A percentile compares a stretch with the other conserved stretches of the same genome.
These are phyloP conservation scores for Ilex asprella DNA, from an alignment of 257 asterid genomes.

Conservation along the genomic window DNA sequence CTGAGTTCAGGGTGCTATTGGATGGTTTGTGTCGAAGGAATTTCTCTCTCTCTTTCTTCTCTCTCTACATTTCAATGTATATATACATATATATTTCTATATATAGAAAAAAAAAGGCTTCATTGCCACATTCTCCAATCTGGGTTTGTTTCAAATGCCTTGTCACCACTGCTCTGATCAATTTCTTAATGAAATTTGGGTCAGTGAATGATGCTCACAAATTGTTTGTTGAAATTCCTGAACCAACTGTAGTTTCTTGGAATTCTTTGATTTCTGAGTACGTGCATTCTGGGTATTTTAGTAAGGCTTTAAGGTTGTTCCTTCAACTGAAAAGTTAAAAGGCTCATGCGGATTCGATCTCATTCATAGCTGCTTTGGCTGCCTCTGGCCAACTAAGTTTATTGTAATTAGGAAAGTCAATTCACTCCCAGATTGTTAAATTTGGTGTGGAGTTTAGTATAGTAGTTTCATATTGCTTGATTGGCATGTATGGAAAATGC, in stretches of 20 bases:
- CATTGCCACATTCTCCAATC: slow-evolving; percentile 41
- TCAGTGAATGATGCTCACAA: slow-evolving; percentile 31
- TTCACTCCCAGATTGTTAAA: slow-evolving; percentile 73
- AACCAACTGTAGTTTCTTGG: slow-evolving; percentile 74
- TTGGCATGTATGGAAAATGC: slow-evolving; percentile 86
- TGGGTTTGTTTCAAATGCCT: slow-evolving; percentile 39
- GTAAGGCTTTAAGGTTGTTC: slow-evolving; percentile 46
- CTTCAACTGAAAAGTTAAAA: slow-evolving; percentile 44
- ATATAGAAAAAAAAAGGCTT: too few relatives aligned
- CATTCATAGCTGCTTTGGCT: slow-evolving; percentile 61
- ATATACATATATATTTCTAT: too few relatives aligned
- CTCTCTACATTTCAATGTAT: too few relatives aligned
- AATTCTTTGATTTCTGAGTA: slow-evolving; percentile 74
- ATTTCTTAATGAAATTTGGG: slow-evolving; percentile 40
- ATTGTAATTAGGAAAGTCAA: slow-evolving; percentile 40
- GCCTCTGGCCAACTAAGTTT: slow-evolving; percentile 59
- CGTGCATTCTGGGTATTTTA: slow-evolving; percentile 53
- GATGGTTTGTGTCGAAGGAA: too few relatives aligned
- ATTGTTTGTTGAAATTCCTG: slow-evolving; percentile 61
- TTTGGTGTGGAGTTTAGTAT: slow-evolving; percentile 39
- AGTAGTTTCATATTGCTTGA: slow-evolving; percentile 43
- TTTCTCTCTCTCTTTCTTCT: too few relatives aligned
- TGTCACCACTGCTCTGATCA: slow-evolving; percentile 45
- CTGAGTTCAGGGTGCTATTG: too few relatives aligned
- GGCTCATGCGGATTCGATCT: slow-evolving; percentile 50